These are phyloP conservation scores for Cryomyces antarcticus DNA, from an alignment of 495 filamentous ascomycete genomes.

Conservation along the genomic window DNA sequence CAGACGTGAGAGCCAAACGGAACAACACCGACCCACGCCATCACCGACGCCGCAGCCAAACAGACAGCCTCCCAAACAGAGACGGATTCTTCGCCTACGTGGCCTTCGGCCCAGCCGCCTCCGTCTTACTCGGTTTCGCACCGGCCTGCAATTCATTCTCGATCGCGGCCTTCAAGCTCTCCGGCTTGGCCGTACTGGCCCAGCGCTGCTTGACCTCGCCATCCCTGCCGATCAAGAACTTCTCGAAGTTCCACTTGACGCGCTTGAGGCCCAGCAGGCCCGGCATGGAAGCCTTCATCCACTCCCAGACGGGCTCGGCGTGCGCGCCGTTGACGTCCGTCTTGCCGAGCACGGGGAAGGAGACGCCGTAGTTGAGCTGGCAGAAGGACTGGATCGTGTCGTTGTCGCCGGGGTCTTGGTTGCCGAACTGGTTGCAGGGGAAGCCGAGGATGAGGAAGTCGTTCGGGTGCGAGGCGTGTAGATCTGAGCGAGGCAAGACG, in stretches of 20 bases:
- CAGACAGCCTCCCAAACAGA: too few species aligned
- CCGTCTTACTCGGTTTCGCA: slow-evolving; percentile 1
- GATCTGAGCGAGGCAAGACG: slow-evolving; percentile 6
- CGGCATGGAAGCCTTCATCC: slow-evolving; percentile 70
- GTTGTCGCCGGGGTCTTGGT: slow-evolving; percentile 72
- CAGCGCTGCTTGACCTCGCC: slow-evolving; percentile 66
- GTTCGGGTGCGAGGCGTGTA: slow-evolving; percentile 45
- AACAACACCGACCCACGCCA: too few species aligned
- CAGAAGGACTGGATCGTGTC: slow-evolving; percentile 88
- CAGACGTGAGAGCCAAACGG: too few species aligned
- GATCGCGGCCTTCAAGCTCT: slow-evolving; percentile 51
- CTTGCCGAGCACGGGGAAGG: slow-evolving; percentile 82
- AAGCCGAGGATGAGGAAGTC: slow-evolving; percentile 81
- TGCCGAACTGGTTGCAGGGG: slow-evolving; percentile 94
- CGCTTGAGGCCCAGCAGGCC: slow-evolving; percentile 70
- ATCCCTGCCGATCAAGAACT: slow-evolving; percentile 77
- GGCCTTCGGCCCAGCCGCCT: neutral
- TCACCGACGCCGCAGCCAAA: too few species aligned
- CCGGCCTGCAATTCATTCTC: slow-evolving; percentile 44
- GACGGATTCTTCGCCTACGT: too few species aligned
- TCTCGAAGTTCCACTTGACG: slow-evolving; percentile 97
- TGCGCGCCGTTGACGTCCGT: slow-evolving; percentile 76
- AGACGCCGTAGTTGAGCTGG: slow-evolving; percentile 85
- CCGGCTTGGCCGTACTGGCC: slow-evolving; percentile 73
- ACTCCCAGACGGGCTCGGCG: slow-evolving; percentile 65